Evolutionary conservation across 371 early-diverging fungal species (phyloP), one percentile per base, ranked within the genome.

Genomic region (Mortierella sp.): DNA sequence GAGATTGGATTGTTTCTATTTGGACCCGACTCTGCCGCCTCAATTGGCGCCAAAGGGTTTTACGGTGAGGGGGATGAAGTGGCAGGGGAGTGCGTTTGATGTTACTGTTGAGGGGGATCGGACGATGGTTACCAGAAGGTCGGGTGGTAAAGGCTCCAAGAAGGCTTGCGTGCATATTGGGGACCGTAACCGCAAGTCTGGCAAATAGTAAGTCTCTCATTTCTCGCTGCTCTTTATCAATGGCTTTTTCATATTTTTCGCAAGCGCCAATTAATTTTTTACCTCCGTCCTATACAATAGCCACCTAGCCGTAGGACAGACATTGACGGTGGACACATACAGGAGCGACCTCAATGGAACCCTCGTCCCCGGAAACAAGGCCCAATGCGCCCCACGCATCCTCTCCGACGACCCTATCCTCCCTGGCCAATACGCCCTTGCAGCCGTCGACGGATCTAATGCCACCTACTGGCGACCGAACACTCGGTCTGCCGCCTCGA

Each of bases 41-140:
- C 84, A 83, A 46, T 43, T 83, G 55, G 80, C 80, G 4, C 83
- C 83, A 0, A 75, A 80, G 21, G 84, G 84, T 0, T 80, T 73
- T 19, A 83, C 84, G 19, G 80, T 80, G 6, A 76, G 53, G 54
- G 84, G 84, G 19, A 83, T 83, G 84, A 83, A 83, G 59, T 83
- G 84, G 84, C 84, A 83, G 46, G 80, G 84, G 0, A 83, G 80
- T 46, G 78, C 77, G 14, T 83, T 83, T 74, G 84, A 83, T 75
- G 80, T 83, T 8, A 80, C 80, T 9, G 59, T 83, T 26, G 69
- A 14, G 3, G 84, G 84, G 2, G 40, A 13, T 5, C 50, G 75
- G 8, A 83, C 84, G 13, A 80, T 75, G 6, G 78, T 83, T 67
- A 40, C 31, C 3, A 80, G 61, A 19, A 75, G 84, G n/a, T 80